A percentile compares a stretch with the other conserved stretches of the same genome.
phyloP scores from a whole-genome alignment of 345 rosid species.

The Gossypium mustelinum region DNA sequence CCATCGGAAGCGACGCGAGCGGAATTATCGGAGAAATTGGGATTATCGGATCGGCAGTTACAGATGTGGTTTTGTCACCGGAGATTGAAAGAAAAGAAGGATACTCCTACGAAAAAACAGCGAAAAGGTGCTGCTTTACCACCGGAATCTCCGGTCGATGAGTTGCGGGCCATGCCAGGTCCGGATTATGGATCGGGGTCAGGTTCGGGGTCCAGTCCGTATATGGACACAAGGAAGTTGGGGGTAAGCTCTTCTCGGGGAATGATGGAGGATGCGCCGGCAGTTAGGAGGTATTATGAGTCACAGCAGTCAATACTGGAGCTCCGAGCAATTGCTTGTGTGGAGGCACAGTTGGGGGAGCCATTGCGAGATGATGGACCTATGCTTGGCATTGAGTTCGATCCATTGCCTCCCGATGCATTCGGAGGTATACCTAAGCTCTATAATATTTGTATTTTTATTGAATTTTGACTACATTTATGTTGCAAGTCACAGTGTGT shows the following conservation, averaged over 20 bases:
- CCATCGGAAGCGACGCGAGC: conserved; percentile 75
- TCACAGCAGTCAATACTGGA: conserved; percentile 69
- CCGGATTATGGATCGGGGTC: conserved; percentile 64
- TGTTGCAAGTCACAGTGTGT: not conserved
- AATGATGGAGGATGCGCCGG: conserved; percentile 42
- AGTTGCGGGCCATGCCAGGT: conserved; percentile 37
- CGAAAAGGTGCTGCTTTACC: conserved; percentile 33
- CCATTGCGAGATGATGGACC: conserved; percentile 97
- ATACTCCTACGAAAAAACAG: conserved; percentile 43
- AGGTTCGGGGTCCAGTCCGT: conserved; percentile 69
- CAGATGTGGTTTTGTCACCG: conserved; percentile 99
- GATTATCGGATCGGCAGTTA: conserved; percentile 88
- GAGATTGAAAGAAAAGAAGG: conserved; percentile 90
- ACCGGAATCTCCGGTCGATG: conserved; percentile 45
- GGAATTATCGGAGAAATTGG: conserved; percentile 73
- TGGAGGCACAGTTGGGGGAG: conserved; percentile 96
- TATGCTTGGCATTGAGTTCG: conserved; percentile 92
- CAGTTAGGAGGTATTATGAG: conserved; percentile 50
- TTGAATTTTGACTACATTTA: not conserved
- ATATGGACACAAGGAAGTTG: conserved; percentile 47
- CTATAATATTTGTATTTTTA: not conserved
- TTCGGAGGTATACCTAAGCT: conserved; percentile 63
- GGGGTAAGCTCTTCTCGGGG: conserved; percentile 40
- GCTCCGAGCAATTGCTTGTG: conserved; percentile 83
- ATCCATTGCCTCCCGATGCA: conserved; percentile 94